These are phyloP conservation scores for Trichaptum fuscoviolaceum DNA, from an alignment of 768 basidiomycete species.

Conservation along the genomic window DNA sequence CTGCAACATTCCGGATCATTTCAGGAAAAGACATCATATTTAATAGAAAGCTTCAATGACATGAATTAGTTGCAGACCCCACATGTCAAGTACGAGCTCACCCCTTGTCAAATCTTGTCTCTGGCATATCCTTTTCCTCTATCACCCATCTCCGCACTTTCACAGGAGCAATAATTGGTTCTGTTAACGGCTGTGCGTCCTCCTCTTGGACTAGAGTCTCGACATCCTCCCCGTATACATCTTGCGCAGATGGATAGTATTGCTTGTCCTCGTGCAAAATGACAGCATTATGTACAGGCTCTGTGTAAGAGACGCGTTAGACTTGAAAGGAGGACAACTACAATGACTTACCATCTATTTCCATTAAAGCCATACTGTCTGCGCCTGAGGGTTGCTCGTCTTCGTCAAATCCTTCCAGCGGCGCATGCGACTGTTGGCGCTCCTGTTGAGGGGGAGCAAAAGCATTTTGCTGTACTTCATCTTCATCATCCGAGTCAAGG, in stretches of 20 bases:
- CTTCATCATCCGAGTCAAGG: conserved; percentile 82
- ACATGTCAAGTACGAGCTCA: conserved; percentile 32
- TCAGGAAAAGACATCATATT: conserved; percentile 89
- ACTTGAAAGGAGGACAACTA: neutral
- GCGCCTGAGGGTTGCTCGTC: conserved; percentile 55
- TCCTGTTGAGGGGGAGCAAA: conserved; percentile 30
- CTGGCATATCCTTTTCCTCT: conserved; percentile 92
- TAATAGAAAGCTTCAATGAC: conserved; percentile 60
- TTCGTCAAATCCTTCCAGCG: conserved; percentile 80
- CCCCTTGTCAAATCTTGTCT: conserved; percentile 98
- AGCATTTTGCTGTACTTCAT: conserved; percentile 45
- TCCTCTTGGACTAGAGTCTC: conserved; percentile 98
- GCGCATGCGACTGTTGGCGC: conserved; percentile 35
- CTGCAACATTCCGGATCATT: conserved; percentile 93
- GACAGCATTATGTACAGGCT: conserved; percentile 75
- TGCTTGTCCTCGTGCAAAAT: conserved; percentile 96
- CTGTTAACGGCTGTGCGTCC: conserved; percentile 90
- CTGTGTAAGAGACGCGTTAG: conserved; percentile 29
- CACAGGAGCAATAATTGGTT: conserved; percentile 93
- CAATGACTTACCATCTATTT: conserved; percentile 62
- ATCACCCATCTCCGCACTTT: conserved; percentile 94
- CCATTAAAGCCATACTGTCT: conserved; percentile 63
- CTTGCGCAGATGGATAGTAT: conserved; percentile 90
- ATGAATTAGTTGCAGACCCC: conserved; percentile 10
- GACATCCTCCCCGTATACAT: conserved; percentile 90